Evolutionary conservation across 305 asterid genomes (phyloP), one percentile per base, ranked within the genome.

Genomic region (Fraxinus baroniana): DNA sequence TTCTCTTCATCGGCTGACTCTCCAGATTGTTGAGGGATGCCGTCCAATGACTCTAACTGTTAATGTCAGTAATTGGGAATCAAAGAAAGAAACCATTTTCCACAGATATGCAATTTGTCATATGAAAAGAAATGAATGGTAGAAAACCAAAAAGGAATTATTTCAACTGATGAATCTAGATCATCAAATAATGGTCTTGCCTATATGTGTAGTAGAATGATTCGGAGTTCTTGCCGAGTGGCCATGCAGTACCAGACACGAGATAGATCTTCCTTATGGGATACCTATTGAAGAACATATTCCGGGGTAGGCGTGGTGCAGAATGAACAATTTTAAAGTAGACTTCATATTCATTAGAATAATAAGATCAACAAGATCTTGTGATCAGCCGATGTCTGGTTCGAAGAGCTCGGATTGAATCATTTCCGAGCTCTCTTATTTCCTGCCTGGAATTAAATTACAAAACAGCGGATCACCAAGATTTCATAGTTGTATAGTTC

Each of bases 11-110:
- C 44, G 1, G 44, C 24, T 36, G 73, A 81, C 68, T 80, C 12
- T 62, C 72, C 13, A 26, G 30, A 74, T 74, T 81, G 20, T 17
- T 17, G 22, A 52, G 22, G 22, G 62, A 52, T 52, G 62, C 83
- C 90, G 83, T 87, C 83, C 68, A 85, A 13, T 41, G 87, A 60
- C 10, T 91, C 94, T 20, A 88, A 35, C 95, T 91, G 89, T 75
- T 0, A 66, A 20, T 74, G 37, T 24, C 3, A 17, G 22, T 13
- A 46, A 46, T 46, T 3, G 57, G 57, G 17, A 12, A 46, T 46
- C 57, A 46, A 52, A 17, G 57, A 52, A 52, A 4, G 20, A 52
- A 17, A 52, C 7, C 20, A 17, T 17, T 52, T 52, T 5, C 62
- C 20, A 4, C 8, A n/a, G 22, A 17, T 49, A 52, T 3, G 57